phyloP scores from a whole-genome alignment of 2,329 filamentous ascomycete genomes.

The Colletotrichum kahawae region DNA sequence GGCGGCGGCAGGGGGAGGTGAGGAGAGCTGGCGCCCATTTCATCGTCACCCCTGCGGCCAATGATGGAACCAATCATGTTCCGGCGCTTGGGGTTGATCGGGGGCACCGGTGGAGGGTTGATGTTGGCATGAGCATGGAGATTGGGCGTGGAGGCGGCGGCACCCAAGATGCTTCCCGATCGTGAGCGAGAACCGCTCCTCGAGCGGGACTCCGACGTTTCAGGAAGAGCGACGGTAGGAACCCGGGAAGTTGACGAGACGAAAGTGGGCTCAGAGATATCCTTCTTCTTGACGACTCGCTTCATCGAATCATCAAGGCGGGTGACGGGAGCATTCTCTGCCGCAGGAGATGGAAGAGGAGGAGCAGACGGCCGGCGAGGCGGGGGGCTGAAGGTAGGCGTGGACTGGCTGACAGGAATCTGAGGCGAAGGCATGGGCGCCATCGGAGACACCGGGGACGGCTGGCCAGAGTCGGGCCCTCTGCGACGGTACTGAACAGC shows the following conservation, averaged over 20 bases:
- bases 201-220: constrained; percentile 33
- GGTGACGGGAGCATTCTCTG: constrained; percentile 24
- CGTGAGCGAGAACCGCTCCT: constrained; percentile 43
- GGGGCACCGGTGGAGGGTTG: constrained; percentile 56
- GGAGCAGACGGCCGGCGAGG: constrained; percentile 38
- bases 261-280: constrained; percentile 57
- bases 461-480: constrained; percentile 43
- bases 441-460: constrained; percentile 52
- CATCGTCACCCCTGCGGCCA: constrained; percentile 39
- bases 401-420: constrained; percentile 34
- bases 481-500: constrained; percentile 33
- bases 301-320: constrained; percentile 43
- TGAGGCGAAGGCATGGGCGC: constrained; percentile 36
- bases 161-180: constrained; percentile 37
- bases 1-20: constrained; percentile 31
- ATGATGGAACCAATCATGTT: constrained; percentile 43
- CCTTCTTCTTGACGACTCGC: constrained; percentile 48
- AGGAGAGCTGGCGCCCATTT: constrained; percentile 34
- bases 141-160: constrained; percentile 40
- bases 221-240: constrained; percentile 45
- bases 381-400: constrained; percentile 32
- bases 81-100: constrained; percentile 63
- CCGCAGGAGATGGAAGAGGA: constrained; percentile 30
- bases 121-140: constrained; percentile 32
- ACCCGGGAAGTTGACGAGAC: constrained; percentile 51